Conservation (phyloP, 2,329 filamentous ascomycete genomes). For the Bisporella sp. region DNA sequence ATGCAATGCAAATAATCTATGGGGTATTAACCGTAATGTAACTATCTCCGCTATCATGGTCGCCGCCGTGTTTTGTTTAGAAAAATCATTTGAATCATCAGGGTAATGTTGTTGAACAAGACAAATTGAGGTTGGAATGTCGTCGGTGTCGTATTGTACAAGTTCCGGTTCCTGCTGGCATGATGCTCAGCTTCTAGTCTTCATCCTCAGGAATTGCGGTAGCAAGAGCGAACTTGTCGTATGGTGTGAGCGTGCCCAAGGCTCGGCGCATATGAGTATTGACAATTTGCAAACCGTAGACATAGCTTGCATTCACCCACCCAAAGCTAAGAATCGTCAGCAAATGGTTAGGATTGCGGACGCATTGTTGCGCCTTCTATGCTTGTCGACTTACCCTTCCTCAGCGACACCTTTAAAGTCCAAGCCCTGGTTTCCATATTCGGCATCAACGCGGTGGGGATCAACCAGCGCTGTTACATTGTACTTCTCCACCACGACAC, state of each 20-base stretch:
- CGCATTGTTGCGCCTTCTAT: background rate
- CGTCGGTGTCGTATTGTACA: background rate
- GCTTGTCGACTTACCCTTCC: slow-evolving; percentile 68
- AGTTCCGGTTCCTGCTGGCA: background rate
- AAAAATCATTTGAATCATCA: no score
- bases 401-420: slow-evolving; percentile 95
- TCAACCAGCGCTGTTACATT: slow-evolving; percentile 87
- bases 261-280: slow-evolving; percentile 86
- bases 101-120: no score
- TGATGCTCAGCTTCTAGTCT: background rate
- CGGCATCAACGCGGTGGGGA: slow-evolving; percentile 88
- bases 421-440: slow-evolving; percentile 94
- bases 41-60: no score
- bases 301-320: slow-evolving; percentile 98
- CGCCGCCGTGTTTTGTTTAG: no score
- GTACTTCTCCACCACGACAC: slow-evolving; percentile 97
- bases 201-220: slow-evolving; percentile 3
- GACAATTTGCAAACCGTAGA: slow-evolving; percentile 84
- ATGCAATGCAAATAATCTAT: no score
- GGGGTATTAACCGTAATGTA: no score
- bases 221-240: slow-evolving; percentile 16
- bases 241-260: slow-evolving; percentile 80
- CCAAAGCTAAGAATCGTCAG: slow-evolving; percentile 62
- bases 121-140: no score
- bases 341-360: background rate